Conservation (phyloP, 306 rosid species). For the Lagenaria siceraria region DNA sequence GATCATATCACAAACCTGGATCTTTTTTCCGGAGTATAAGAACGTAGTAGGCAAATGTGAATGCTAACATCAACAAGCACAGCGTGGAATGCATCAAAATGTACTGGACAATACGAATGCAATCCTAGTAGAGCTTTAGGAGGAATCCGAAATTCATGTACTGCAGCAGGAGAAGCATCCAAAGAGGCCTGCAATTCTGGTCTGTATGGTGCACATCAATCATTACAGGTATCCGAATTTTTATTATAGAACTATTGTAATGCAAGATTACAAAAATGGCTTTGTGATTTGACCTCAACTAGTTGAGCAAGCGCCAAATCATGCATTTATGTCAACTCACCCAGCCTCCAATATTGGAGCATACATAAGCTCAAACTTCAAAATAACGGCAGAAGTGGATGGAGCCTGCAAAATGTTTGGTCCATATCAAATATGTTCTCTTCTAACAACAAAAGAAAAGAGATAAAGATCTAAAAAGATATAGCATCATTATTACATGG, state of each 20-base stretch:
- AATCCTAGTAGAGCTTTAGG: slow-evolving; percentile 77
- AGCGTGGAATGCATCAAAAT: slow-evolving; percentile 70
- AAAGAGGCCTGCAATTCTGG: slow-evolving; percentile 38
- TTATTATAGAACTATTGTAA: slow-evolving; percentile 3
- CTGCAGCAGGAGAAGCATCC: slow-evolving; percentile 46
- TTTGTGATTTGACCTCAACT: slow-evolving; percentile 2
- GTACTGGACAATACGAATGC: slow-evolving; percentile 80
- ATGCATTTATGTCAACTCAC: slow-evolving; percentile 33
- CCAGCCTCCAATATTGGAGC: slow-evolving; percentile 47
- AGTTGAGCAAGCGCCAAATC: slow-evolving; percentile 5
- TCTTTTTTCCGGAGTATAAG: slow-evolving; percentile 27
- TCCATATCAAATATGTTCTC: slow-evolving; percentile 10
- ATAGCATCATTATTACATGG: not conserved
- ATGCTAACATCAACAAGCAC: slow-evolving; percentile 72
- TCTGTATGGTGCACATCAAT: slow-evolving; percentile 31
- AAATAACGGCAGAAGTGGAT: slow-evolving; percentile 48
- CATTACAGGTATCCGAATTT: slow-evolving; percentile 22
- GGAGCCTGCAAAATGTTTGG: slow-evolving; percentile 43
- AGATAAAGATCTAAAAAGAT: not conserved
- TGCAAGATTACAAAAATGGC: slow-evolving; percentile 1
- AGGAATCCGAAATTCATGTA: slow-evolving; percentile 77
- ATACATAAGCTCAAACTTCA: slow-evolving; percentile 90
- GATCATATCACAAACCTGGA: slow-evolving; percentile 56
- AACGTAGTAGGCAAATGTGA: slow-evolving; percentile 54
- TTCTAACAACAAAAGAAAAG: not conserved